Conservation (phyloP, 306 rosid species). For the Spatholobus suberectus region DNA sequence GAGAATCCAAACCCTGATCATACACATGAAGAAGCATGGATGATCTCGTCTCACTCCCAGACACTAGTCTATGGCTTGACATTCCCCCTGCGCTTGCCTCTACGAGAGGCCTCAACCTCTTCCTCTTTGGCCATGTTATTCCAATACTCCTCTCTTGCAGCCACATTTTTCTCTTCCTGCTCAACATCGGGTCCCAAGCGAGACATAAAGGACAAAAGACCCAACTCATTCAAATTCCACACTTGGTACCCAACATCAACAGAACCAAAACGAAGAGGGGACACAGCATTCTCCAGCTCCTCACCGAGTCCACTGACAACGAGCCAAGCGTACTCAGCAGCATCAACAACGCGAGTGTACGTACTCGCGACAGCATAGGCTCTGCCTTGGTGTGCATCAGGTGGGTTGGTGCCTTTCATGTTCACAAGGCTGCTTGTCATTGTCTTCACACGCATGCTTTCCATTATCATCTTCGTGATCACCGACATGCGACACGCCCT, state of each 20-base stretch:
- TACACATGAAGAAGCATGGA: no score
- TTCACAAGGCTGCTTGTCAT: neutral
- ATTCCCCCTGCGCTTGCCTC: no score
- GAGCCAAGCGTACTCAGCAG: neutral
- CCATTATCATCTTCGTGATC: neutral
- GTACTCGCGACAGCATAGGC: neutral
- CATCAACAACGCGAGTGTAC: neutral
- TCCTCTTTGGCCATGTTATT: neutral
- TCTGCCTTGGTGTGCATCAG: neutral
- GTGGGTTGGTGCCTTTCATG: neutral
- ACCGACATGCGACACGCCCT: slow-evolving; percentile 7
- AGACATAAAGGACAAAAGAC: neutral
- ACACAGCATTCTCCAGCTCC: neutral
- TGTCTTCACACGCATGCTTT: neutral
- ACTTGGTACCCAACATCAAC: neutral
- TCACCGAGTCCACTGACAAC: neutral
- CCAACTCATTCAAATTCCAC: neutral
- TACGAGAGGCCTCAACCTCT: no score
- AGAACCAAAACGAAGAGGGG: neutral
- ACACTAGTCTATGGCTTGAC: no score
- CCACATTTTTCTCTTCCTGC: neutral
- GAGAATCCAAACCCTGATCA: no score
- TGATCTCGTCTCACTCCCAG: no score
- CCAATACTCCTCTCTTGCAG: neutral
- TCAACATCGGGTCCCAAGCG: neutral